Base-by-base conservation (phyloP, 352 stramenopile species). In the Phytophthora melonis region DNA sequence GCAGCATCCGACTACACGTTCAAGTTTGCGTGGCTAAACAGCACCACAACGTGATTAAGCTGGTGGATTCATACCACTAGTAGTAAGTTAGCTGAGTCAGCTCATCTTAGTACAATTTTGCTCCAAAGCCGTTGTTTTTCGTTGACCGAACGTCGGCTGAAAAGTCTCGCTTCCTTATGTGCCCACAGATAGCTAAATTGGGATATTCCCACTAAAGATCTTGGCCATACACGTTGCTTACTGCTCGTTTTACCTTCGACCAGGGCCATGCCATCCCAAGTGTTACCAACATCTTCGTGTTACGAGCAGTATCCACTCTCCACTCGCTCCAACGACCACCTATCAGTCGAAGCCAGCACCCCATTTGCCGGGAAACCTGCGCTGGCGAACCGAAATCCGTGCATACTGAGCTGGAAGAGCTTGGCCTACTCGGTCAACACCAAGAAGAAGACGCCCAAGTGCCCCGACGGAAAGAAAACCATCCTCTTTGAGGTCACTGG, bases 401-500 rank as follows among this genome's bases (percentile, higher is more conserved):
- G 70, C 16, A 63, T 52, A 8, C 23, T 77, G n/a, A 73, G 70
- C 21, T 77, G 64, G 70, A 72, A 32, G 6, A 66, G 50, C 16
- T 58, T 77, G 53, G 57, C 34, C 3, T 77, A 77, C 53, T 66
- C 53, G n/a, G 64, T 77, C 13, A 49, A 69, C 14, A 45, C 59
- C 6, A 77, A 55, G 16, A 54, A 59, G 32, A 77, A 68, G 25
- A 61, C 58, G 3, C 2, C 21, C 11, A 19, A 58, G 14, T 63
- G 25, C 18, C 53, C 58, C 14, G 53, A 64, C 18, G 52, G 70
- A 6, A 78, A 84, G 45, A 76, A 82, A n/a, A 82, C 72, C 18
- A 93, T 93, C 45, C 75, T 93, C 4, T 78, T 68, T 5, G 71
- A 89, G 32, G 72, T 92, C 43, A 83, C 82, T 5, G 87, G 87